Base-by-base conservation (phyloP, 1,284 basidiomycete genomes). In the Ustilago trichophora region DNA sequence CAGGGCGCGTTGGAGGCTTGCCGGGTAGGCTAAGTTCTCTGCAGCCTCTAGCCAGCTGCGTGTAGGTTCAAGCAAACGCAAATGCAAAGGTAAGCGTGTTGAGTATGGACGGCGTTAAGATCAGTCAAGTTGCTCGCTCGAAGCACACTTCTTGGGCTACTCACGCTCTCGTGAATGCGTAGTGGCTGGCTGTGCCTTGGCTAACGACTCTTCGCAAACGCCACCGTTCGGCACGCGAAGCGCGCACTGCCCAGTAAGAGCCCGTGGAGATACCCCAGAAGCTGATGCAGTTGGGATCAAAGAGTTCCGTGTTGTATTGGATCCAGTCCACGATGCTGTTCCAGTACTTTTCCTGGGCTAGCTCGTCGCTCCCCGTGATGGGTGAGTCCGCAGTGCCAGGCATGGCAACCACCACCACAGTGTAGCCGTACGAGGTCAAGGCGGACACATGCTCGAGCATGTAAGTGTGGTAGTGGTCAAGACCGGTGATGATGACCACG, bases 361-460 rank as follows among this genome's bases (percentile, higher is more conserved):
- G 35, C 6, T 29, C 6, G 13, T 62, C 40, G 3, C 44, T 27
- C 9, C 63, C 68, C 3, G 62, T 58, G 46, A 71, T 51, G 29
- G 68, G 62, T 7, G 62, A 55, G 31, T 71, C 68, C 13, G 57
- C 68, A 12, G 68, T 71, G 10, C 68, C 68, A 0, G 68, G 68
- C 62, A 71, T 65, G 8, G 58, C 27, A 0, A 59, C 49, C 1
- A 56, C 49, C 6, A 71, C 29, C 10, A 49, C 58, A 7, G 57
- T 32, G 16, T 26, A 49, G 10, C 56, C 56, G 24, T 34, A 44
- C 10, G 49, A 43, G 21, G 42, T 42, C 41, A 70, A 35, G 2
- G 36, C 27, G 7, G 51, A 27, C 21, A 65, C 36, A 6, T 59
- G 36, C 4, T 48, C 44, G 22, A 60, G 49, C 48, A 50, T 52